phyloP scores from a whole-genome alignment of 78 protist genomes.

The Salpingoeca rosetta region DNA sequence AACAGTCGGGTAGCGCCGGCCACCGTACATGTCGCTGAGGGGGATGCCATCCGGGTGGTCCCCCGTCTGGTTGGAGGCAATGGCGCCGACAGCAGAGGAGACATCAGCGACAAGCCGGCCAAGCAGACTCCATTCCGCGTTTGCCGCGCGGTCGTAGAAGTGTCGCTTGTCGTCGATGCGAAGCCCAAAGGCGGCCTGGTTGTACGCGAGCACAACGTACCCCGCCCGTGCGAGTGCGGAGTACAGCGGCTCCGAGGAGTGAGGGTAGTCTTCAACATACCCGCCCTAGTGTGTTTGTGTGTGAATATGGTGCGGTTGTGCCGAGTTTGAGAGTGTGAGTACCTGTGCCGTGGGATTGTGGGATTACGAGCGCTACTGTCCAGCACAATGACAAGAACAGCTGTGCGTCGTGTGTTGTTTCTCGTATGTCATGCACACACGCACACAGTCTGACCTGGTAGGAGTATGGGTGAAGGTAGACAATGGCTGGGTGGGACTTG shows the following conservation, averaged over 20 bases:
- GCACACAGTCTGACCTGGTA: neutral
- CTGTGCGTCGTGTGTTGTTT: neutral
- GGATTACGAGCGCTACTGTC: too few species aligned
- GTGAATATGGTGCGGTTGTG: neutral
- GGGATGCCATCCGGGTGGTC: neutral
- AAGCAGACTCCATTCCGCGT: neutral
- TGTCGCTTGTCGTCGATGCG: neutral
- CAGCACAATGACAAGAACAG: neutral
- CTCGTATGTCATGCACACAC: neutral
- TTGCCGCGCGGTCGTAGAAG: neutral
- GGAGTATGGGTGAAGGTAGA: neutral
- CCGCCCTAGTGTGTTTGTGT: neutral
- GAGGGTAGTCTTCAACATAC: neutral
- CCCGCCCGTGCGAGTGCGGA: neutral
- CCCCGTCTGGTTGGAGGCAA: neutral
- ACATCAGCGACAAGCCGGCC: neutral
- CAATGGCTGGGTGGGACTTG: neutral
- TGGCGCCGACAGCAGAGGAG: neutral
- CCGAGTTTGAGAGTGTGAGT: too few species aligned
- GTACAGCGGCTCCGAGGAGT: neutral
- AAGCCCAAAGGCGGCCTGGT: neutral
- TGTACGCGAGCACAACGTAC: neutral
- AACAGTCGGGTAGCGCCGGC: neutral
- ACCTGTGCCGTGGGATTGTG: too few species aligned
- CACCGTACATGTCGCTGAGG: neutral